Conservation (phyloP, 371 early-diverging fungal species). For the Agmasoma carcini region DNA sequence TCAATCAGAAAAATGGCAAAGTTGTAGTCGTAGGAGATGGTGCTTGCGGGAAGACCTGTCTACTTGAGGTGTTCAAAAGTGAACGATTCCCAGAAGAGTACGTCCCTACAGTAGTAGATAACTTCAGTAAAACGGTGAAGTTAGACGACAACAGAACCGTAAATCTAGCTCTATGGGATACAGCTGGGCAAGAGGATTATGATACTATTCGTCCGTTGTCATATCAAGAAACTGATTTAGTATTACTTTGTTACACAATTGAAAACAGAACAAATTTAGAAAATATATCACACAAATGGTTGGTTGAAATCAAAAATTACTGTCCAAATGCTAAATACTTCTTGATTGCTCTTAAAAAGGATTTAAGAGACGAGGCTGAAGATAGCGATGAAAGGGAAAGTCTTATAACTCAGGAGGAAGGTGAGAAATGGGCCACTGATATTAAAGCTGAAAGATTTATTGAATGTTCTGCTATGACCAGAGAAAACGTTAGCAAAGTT, state of each 20-base stretch:
- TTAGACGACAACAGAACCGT: conserved; percentile 31
- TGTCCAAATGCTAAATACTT: conserved; percentile 51
- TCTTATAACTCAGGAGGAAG: conserved; percentile 46
- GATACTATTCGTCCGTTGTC: conserved; percentile 54
- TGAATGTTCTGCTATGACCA: conserved; percentile 53
- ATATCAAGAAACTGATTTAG: conserved; percentile 52
- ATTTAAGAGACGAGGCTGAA: conserved; percentile 43
- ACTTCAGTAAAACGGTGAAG: conserved; percentile 51
- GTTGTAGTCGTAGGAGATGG: conserved; percentile 55
- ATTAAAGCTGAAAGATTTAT: conserved; percentile 49
- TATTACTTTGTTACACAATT: conserved; percentile 54
- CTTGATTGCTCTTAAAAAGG: conserved; percentile 52
- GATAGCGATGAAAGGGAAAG: conserved; percentile 21
- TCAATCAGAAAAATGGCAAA: conserved; percentile 41
- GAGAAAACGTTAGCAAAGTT: conserved; percentile 50
- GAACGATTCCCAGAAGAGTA: conserved; percentile 54
- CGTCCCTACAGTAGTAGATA: conserved; percentile 55
- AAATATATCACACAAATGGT: conserved; percentile 54
- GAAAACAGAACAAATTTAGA: conserved; percentile 51
- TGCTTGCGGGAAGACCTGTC: conserved; percentile 55
- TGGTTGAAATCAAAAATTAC: conserved; percentile 53
- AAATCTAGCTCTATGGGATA: conserved; percentile 55
- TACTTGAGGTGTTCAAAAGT: conserved; percentile 54
- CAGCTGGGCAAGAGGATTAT: conserved; percentile 56
- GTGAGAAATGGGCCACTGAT: conserved; percentile 40